Evolutionary conservation across 306 rosid genomes (phyloP).

Genomic region (Cajanus cajan): DNA sequence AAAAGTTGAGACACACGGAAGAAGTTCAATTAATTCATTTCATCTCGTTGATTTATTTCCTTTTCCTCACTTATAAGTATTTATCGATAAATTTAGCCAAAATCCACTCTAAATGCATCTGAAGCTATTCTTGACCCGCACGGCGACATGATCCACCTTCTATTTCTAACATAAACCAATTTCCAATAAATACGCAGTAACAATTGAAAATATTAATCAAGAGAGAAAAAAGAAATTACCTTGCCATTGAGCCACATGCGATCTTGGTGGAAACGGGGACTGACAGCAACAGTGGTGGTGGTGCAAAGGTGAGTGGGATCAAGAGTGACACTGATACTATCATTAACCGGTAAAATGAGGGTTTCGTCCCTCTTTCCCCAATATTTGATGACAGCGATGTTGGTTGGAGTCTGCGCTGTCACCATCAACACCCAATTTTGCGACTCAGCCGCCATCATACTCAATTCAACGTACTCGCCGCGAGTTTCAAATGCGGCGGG

Average conservation of each 20-base stretch:
- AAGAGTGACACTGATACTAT: slow-evolving; percentile 94
- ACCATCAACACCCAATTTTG: slow-evolving; percentile 75
- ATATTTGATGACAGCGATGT: slow-evolving; percentile 95
- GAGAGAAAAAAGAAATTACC: slow-evolving; percentile 37
- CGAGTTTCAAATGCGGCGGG: slow-evolving; percentile 22
- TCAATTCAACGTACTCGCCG: not conserved
- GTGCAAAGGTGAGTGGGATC: slow-evolving; percentile 93
- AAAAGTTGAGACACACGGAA: not conserved
- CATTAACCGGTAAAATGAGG: slow-evolving; percentile 85
- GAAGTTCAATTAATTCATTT: not conserved
- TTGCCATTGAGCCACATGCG: slow-evolving; percentile 98
- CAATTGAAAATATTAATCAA: not conserved
- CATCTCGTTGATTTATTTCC: not conserved
- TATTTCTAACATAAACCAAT: not conserved
- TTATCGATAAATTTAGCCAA: not conserved
- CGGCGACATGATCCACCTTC: not conserved
- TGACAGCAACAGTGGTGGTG: slow-evolving; percentile 92
- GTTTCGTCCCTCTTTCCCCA: slow-evolving; percentile 97
- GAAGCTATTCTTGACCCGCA: not conserved
- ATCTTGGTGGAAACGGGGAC: slow-evolving; percentile 75
- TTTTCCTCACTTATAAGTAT: not conserved
- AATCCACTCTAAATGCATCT: not conserved
- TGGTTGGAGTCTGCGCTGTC: slow-evolving; percentile 95
- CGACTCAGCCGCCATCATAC: slow-evolving; percentile 48
- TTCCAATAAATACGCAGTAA: not conserved